A percentile compares a stretch with the other conserved stretches of the same genome.
These are phyloP conservation scores for Pseudopyricularia cyperi DNA, from an alignment of 2,329 filamentous ascomycete genomes.

Conservation along the genomic window DNA sequence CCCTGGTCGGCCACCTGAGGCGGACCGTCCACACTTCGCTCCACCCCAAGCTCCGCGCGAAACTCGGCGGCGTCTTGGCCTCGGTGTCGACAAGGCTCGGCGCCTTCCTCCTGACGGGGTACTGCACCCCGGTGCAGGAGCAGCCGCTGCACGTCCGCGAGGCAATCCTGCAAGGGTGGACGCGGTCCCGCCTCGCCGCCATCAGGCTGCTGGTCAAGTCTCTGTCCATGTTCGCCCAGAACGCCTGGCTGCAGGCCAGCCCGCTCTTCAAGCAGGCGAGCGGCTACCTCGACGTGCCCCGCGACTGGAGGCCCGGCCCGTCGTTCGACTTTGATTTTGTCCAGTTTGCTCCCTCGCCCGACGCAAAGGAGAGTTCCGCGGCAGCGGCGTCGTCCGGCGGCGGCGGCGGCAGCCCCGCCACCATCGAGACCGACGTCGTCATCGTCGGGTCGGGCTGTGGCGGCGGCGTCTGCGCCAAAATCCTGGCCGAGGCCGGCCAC, in stretches of 20 bases:
- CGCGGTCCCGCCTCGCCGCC: conserved; percentile 37
- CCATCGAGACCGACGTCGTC: conserved; percentile 67
- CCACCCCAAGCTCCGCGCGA: conserved; percentile 17
- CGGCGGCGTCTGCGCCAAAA: conserved; percentile 69
- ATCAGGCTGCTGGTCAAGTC: conserved; percentile 43
- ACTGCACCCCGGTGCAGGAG: conserved; percentile 45
- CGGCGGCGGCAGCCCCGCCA: conserved; percentile 29
- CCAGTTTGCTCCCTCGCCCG: conserved; percentile 32
- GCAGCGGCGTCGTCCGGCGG: conserved; percentile 6
- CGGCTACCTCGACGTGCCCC: conserved; percentile 43
- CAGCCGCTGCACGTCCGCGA: conserved; percentile 49
- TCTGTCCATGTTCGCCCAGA: conserved; percentile 39
- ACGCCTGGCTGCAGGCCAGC: conserved; percentile 41
- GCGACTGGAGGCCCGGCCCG: conserved; percentile 33
- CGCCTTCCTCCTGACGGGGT: conserved; percentile 54
- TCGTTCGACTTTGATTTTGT: conserved; percentile 47
- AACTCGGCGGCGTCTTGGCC: conserved; percentile 24
- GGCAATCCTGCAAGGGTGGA: conserved; percentile 50
- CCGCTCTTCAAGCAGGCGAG: conserved; percentile 39
- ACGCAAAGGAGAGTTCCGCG: conserved; percentile 7
- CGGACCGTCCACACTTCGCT: conserved; percentile 23
- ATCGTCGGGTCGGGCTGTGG: conserved; percentile 82
- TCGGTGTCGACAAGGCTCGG: conserved; percentile 40
- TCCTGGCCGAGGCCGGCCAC: conserved; percentile 63
- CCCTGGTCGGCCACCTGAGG: conserved; percentile 36